Percentiles rank a stretch among this genome's conserved stretches.
These are phyloP conservation scores for Danielia oregonensis DNA, from an alignment of 805 yeast species.

Conservation along the genomic window DNA sequence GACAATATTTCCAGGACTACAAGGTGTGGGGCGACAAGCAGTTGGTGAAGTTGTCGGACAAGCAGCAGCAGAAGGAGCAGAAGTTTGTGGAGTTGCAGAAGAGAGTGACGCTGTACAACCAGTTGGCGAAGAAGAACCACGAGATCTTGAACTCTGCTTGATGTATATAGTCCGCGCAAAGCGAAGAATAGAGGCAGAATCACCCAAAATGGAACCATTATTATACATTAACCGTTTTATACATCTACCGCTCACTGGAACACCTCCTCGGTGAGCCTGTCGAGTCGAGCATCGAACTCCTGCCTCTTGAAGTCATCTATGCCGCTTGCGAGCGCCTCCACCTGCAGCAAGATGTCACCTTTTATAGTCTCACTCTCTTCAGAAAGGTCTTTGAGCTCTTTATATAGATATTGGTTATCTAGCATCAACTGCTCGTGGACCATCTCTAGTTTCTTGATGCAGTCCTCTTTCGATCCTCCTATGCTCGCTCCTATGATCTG, in stretches of 20 bases:
- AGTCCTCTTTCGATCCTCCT: conserved; percentile 16
- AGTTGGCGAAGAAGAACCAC: conserved; percentile 35
- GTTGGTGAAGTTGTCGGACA: conserved; percentile 48
- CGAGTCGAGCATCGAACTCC: conserved; percentile 17
- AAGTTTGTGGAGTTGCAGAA: conserved; percentile 31
- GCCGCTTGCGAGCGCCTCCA: conserved; percentile 11
- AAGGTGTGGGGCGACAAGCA: conserved; percentile 73
- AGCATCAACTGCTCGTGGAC: conserved; percentile 34
- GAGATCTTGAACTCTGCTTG: conserved; percentile 16
- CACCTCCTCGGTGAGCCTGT: conserved; percentile 18
- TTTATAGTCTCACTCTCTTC: conserved; percentile 19
- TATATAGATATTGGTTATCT: conserved; percentile 30
- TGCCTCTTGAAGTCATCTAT: conserved; percentile 18
- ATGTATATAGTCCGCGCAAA: conserved; percentile 11
- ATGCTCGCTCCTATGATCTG: conserved; percentile 33
- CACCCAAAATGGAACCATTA: too few relatives aligned
- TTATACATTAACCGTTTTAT: not conserved
- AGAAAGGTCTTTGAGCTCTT: conserved; percentile 20
- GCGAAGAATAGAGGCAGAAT: too few relatives aligned
- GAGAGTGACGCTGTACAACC: conserved; percentile 37
- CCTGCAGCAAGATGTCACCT: conserved; percentile 18
- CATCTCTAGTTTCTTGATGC: conserved; percentile 27
- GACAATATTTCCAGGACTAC: conserved; percentile 73
- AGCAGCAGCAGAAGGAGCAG: conserved; percentile 28
- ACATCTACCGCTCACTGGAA: conserved; percentile 1